Conservation (phyloP, 495 filamentous ascomycete genomes). For the Letharia lupina region DNA sequence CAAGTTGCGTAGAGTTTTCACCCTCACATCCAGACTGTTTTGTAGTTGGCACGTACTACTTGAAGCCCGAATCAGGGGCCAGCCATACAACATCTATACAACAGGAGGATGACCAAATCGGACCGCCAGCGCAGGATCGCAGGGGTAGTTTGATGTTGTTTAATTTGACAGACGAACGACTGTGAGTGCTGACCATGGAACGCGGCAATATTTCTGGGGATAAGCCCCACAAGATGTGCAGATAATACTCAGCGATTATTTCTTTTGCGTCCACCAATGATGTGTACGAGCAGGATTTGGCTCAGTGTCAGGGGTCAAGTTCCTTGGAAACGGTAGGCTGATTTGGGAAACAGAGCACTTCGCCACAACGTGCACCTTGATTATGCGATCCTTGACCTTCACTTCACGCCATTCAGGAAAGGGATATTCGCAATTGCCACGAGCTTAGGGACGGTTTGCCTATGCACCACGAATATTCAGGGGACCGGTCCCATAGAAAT, state of each 20-base stretch:
- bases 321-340: background rate
- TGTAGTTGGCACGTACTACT: constrained; percentile 77
- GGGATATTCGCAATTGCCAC: constrained; percentile 59
- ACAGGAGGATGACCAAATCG: constrained; percentile 25
- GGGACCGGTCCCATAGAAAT: constrained; percentile 21
- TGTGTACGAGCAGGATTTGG: background rate
- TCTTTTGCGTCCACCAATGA: background rate
- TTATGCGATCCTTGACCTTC: constrained; percentile 76
- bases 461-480: constrained; percentile 44
- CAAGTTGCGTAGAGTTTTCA: constrained; percentile 79
- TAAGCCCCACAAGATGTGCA: background rate
- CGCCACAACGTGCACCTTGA: constrained; percentile 46
- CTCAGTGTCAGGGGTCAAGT: background rate
- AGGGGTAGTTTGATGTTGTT: constrained; percentile 68
- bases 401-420: constrained; percentile 57
- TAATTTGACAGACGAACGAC: constrained; percentile 31
- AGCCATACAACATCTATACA: constrained; percentile 23
- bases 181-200: constrained; percentile 2
- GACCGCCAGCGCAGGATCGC: constrained; percentile 44
- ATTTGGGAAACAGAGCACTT: constrained; percentile 20
- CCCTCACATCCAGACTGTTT: constrained; percentile 56
- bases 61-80: constrained; percentile 44
- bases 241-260: background rate
- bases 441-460: constrained; percentile 58
- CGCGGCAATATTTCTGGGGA: background rate